A percentile compares a stretch with the other conserved stretches of the same genome.
Evolutionary conservation across 495 filamentous ascomycete genomes (phyloP).

Genomic region (Aspergillus sparsus): DNA sequence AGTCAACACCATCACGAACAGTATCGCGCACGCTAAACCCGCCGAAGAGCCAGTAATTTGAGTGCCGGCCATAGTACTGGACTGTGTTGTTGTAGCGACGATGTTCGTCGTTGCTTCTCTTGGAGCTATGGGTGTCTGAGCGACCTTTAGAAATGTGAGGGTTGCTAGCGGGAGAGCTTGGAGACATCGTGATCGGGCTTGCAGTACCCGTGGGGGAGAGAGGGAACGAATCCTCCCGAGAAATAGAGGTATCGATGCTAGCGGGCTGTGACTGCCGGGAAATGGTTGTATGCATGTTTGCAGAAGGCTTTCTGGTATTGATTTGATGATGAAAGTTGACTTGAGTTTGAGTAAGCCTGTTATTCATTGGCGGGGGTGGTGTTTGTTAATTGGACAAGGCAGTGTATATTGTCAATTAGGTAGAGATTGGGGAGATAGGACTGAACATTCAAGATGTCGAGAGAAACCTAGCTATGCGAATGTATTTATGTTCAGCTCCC

Average conservation of each 20-base stretch:
- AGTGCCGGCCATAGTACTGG: conserved; percentile 50
- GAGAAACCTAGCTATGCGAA: too few species aligned
- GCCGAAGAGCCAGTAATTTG: conserved; percentile 53
- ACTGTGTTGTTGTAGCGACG: conserved; percentile 45
- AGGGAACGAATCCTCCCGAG: conserved; percentile 19
- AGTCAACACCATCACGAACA: conserved; percentile 47
- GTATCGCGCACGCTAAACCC: conserved; percentile 52
- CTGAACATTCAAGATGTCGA: too few species aligned
- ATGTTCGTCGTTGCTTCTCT: conserved; percentile 38
- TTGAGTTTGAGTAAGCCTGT: background rate
- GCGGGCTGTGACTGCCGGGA: conserved; percentile 16
- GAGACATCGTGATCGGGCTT: conserved; percentile 29
- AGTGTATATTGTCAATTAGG: too few species aligned
- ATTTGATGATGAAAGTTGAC: conserved; percentile 18
- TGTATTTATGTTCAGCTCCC: background rate
- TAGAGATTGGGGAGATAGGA: too few species aligned
- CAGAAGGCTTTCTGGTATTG: conserved; percentile 27
- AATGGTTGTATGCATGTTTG: background rate
- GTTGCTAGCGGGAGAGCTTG: conserved; percentile 19
- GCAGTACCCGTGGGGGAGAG: conserved; percentile 19
- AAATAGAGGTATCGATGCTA: conserved; percentile 24
- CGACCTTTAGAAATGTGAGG: conserved; percentile 18
- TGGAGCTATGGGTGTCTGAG: conserved; percentile 23
- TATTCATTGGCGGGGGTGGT: background rate
- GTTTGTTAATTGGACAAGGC: too few species aligned